phyloP scores from a whole-genome alignment of 2,329 filamentous ascomycete genomes.

The Aspergillus amoenus region DNA sequence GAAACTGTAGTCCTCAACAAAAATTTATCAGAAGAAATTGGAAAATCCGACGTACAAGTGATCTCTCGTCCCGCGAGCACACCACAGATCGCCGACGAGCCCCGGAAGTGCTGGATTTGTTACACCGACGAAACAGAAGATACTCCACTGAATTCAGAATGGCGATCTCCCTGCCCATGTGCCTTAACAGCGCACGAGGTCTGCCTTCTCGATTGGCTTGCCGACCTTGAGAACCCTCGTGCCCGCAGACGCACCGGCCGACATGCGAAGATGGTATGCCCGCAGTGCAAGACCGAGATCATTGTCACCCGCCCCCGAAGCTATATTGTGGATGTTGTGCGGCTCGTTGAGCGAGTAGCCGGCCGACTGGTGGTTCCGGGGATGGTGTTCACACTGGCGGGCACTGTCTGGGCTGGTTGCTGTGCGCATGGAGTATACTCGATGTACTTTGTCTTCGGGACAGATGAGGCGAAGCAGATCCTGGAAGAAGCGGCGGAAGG shows the following conservation, averaged over 20 bases:
- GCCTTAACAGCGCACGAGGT: conserved; percentile 86
- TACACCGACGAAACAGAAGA: conserved; percentile 67
- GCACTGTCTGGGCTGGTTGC: conserved; percentile 52
- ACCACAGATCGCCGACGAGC: conserved; percentile 27
- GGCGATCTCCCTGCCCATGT: conserved; percentile 89
- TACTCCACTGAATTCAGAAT: conserved; percentile 58
- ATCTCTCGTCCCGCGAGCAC: conserved; percentile 13
- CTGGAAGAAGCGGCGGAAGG: conserved; percentile 43
- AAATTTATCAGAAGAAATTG: conserved; percentile 15
- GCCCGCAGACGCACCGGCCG: conserved; percentile 50
- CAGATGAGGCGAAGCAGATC: conserved; percentile 58
- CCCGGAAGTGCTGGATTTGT: conserved; percentile 67
- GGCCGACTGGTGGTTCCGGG: conserved; percentile 64
- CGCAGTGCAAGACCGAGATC: conserved; percentile 85
- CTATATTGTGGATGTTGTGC: conserved; percentile 66
- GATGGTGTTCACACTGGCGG: conserved; percentile 52
- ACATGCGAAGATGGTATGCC: conserved; percentile 70
- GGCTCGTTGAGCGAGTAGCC: conserved; percentile 57
- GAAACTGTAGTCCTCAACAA: conserved; percentile 34
- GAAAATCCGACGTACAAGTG: conserved; percentile 20
- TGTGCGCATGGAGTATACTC: conserved; percentile 62
- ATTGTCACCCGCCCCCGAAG: conserved; percentile 73
- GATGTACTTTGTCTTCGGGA: conserved; percentile 65
- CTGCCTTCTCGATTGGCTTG: conserved; percentile 88
- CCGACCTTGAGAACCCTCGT: conserved; percentile 73